These are phyloP conservation scores for Diaporthe sp. DNA, from an alignment of 2,329 filamentous ascomycete genomes.

Conservation along the genomic window DNA sequence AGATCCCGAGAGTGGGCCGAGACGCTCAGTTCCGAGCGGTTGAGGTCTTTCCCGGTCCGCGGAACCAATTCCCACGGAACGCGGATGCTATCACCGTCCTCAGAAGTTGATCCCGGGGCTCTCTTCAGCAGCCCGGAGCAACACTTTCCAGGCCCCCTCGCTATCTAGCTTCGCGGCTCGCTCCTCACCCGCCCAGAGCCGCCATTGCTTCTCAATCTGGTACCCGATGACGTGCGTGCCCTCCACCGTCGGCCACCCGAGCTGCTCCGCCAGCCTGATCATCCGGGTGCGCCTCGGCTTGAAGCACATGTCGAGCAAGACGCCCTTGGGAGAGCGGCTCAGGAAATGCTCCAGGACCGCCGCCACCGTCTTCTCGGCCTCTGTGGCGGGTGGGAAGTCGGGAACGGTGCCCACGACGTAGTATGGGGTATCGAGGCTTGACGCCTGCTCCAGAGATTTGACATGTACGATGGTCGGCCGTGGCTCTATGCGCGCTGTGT, in stretches of 20 bases:
- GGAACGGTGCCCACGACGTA: constrained; percentile 57
- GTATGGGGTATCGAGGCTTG: constrained; percentile 46
- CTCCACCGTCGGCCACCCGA: constrained; percentile 55
- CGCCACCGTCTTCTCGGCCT: constrained; percentile 47
- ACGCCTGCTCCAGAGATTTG: constrained; percentile 46
- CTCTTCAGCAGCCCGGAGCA: constrained; percentile 51
- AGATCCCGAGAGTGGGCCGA: neutral
- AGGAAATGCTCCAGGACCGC: constrained; percentile 50
- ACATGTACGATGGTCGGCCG: constrained; percentile 50
- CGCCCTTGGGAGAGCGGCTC: constrained; percentile 47
- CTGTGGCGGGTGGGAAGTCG: constrained; percentile 52
- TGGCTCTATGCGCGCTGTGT: constrained; percentile 44
- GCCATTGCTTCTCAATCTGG: constrained; percentile 57
- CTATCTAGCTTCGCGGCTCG: constrained; percentile 45
- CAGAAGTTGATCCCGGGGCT: constrained; percentile 28
- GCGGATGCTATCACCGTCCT: neutral
- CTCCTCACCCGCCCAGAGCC: constrained; percentile 53
- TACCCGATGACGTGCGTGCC: constrained; percentile 58
- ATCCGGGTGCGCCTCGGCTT: constrained; percentile 56
- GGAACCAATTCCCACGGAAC: neutral
- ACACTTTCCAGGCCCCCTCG: constrained; percentile 50
- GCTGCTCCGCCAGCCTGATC: constrained; percentile 51
- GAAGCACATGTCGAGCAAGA: constrained; percentile 59
- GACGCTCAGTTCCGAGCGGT: neutral
- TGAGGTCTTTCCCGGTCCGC: neutral